Conservation (phyloP, 768 basidiomycete genomes). For the Lentinula edodes region DNA sequence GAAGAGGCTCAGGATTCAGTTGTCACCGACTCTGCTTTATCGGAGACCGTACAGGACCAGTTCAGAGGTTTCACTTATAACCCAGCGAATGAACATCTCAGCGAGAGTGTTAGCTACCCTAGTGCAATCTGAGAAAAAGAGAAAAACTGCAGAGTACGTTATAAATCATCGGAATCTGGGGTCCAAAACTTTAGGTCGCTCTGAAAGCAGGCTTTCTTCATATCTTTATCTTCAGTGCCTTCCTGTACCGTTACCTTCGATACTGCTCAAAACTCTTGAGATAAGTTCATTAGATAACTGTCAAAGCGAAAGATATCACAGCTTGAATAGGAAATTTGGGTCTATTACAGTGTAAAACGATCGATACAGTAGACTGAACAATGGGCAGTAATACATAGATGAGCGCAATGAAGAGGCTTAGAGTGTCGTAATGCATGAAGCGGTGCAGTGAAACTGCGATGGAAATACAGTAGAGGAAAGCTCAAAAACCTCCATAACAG, state of each 20-base stretch:
- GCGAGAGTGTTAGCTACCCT: conserved; percentile 74
- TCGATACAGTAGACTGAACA: neutral
- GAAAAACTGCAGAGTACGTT: neutral
- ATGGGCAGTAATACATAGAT: too few relatives aligned
- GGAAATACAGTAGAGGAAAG: neutral
- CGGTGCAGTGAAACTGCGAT: too few relatives aligned
- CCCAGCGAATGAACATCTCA: conserved; percentile 77
- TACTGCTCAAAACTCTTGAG: too few relatives aligned
- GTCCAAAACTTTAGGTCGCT: neutral
- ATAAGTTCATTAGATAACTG: too few relatives aligned
- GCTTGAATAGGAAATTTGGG: too few relatives aligned
- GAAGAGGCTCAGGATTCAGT: conserved; percentile 95
- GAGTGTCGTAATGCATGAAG: too few relatives aligned
- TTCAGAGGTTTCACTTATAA: conserved; percentile 91
- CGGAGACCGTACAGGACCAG: conserved; percentile 95
- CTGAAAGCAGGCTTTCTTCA: neutral
- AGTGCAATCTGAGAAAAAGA: conserved; percentile 28
- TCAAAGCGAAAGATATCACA: too few relatives aligned
- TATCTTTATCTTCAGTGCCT: neutral
- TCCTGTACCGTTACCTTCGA: too few relatives aligned
- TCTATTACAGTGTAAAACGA: too few relatives aligned
- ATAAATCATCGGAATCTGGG: neutral
- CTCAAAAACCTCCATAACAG: neutral
- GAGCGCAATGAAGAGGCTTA: too few relatives aligned
- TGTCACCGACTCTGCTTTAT: conserved; percentile 87